Percentiles rank a stretch among this genome's conserved stretches.
Evolutionary conservation across 2,329 filamentous ascomycete species (phyloP).

Genomic region (Metarhizium brunneum): DNA sequence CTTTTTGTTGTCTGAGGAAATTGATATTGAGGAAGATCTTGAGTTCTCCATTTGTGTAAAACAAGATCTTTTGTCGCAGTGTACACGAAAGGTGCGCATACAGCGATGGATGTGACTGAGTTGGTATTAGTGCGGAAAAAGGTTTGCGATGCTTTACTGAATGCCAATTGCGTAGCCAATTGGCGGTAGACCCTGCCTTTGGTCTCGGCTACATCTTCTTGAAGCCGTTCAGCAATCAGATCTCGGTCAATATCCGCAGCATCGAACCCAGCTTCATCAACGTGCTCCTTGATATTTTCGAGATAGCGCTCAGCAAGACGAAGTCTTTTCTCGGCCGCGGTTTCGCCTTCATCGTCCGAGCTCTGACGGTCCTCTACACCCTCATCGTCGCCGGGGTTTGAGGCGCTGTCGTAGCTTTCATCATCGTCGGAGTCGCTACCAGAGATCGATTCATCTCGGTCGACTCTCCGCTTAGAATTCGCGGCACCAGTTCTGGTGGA

Average conservation of each 20-base stretch:
- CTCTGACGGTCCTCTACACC: slow-evolving; percentile 32
- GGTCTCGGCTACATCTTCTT: slow-evolving; percentile 84
- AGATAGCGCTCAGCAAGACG: slow-evolving; percentile 88
- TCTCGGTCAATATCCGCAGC: slow-evolving; percentile 90
- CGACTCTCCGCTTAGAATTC: slow-evolving; percentile 36
- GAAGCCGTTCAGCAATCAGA: slow-evolving; percentile 78
- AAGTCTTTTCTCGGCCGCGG: slow-evolving; percentile 77
- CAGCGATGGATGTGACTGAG: slow-evolving; percentile 69
- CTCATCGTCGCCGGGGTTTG: slow-evolving; percentile 36
- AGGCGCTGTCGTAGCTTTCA: slow-evolving; percentile 30
- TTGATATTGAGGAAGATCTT: slow-evolving; percentile 52
- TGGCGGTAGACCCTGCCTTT: slow-evolving; percentile 84
- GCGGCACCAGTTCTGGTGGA: slow-evolving; percentile 28
- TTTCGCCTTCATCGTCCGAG: slow-evolving; percentile 74
- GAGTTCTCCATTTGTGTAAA: slow-evolving; percentile 83
- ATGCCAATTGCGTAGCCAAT: slow-evolving; percentile 64
- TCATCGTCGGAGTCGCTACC: slow-evolving; percentile 70
- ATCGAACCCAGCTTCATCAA: slow-evolving; percentile 78
- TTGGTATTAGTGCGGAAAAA: slow-evolving; percentile 73
- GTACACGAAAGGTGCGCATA: slow-evolving; percentile 73
- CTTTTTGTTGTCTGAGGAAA: slow-evolving; percentile 49
- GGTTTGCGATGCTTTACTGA: slow-evolving; percentile 56
- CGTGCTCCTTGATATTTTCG: slow-evolving; percentile 76
- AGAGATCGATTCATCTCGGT: slow-evolving; percentile 70
- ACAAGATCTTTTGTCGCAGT: slow-evolving; percentile 79